A percentile compares a stretch with the other conserved stretches of the same genome.
These are phyloP conservation scores for Gloeostereum incarnatum DNA, from an alignment of 768 basidiomycete species.

Conservation along the genomic window DNA sequence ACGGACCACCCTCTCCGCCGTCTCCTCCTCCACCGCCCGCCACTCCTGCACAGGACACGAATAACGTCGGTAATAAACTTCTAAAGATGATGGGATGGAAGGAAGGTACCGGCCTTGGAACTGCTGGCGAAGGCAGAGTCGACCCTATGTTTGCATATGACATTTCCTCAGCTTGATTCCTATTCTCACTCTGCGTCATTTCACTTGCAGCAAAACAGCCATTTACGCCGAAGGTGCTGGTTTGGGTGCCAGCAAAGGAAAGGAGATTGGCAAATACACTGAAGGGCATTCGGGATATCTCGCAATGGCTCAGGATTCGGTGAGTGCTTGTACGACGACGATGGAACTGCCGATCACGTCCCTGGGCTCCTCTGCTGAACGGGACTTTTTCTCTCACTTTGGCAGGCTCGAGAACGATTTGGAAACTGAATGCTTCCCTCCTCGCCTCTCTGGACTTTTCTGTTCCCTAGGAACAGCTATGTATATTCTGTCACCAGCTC, in stretches of 20 bases:
- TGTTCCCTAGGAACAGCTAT: neutral
- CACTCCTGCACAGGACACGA: constrained; percentile 72
- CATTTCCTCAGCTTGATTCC: no score
- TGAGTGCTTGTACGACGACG: constrained; percentile 17
- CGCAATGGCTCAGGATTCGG: constrained; percentile 63
- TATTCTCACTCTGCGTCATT: constrained; percentile 6
- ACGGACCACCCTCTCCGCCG: constrained; percentile 55
- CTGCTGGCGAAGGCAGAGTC: constrained; percentile 72
- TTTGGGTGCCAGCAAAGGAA: constrained; percentile 87
- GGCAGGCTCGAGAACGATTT: constrained; percentile 25
- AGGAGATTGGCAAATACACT: constrained; percentile 65
- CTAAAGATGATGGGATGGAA: constrained; percentile 99
- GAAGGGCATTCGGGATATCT: constrained; percentile 66
- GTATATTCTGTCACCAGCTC: neutral
- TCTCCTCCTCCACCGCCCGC: constrained; percentile 55
- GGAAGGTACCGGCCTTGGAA: constrained; percentile 81
- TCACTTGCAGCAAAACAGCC: constrained; percentile 53
- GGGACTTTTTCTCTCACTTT: constrained; percentile 1
- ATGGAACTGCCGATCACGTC: neutral
- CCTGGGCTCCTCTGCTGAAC: constrained; percentile 4
- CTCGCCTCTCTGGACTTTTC: neutral
- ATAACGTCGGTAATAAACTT: constrained; percentile 86
- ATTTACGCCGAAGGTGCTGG: constrained; percentile 86
- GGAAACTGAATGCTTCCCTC: constrained; percentile 11
- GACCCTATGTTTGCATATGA: constrained; percentile 82